Base-by-base conservation (phyloP, 768 basidiomycete genomes). In the Mycena crocata region DNA sequence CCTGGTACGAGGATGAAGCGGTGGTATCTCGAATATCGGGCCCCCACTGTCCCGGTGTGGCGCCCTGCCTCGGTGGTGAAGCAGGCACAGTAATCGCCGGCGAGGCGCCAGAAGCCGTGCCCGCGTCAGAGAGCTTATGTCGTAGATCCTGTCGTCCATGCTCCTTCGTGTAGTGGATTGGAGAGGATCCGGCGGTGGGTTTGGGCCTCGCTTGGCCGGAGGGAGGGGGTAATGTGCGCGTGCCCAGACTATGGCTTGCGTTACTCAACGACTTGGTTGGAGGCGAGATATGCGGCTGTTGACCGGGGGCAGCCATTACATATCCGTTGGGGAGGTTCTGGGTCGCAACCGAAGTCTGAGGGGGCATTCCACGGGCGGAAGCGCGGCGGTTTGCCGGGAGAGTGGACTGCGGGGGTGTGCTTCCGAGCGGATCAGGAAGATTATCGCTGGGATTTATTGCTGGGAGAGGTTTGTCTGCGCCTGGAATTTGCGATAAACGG, bases 381-480 rank as follows among this genome's bases (percentile, higher is more conserved):
- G 62, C 54, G 37, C 69, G 69, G 35, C 69, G 60, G 54, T 57
- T 64, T 67, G 57, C 59, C 60, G 69, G 69, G 12, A 69, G 64
- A 8, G 64, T 40, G 21, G 69, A 66, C 51, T 70, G 69, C 57
- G 69, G 65, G 45, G 69, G 69, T 5, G 7, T 40, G 39, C 50
- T 64, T 63, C 62, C 59, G 24, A 66, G 69, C 65, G 62, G 69
- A 66, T 70, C 69, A 67, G 56, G 44, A 23, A 32, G n/a, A 48
- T 39, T 55, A 37, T 55, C 42, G 35, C 52, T 42, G 9, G 61
- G 61, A 31, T 31, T 10, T 44, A 67, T 67, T 31, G 61, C 31
- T 17, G 69, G 69, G 24, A 70, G 62, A 51, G 69, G 69, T 57
- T 70, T 70, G 35, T 70, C 69, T 54, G 55, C 51, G n/a, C 34